Base-by-base conservation (phyloP, 352 stramenopile genomes). In the Phytophthora podocarpi region DNA sequence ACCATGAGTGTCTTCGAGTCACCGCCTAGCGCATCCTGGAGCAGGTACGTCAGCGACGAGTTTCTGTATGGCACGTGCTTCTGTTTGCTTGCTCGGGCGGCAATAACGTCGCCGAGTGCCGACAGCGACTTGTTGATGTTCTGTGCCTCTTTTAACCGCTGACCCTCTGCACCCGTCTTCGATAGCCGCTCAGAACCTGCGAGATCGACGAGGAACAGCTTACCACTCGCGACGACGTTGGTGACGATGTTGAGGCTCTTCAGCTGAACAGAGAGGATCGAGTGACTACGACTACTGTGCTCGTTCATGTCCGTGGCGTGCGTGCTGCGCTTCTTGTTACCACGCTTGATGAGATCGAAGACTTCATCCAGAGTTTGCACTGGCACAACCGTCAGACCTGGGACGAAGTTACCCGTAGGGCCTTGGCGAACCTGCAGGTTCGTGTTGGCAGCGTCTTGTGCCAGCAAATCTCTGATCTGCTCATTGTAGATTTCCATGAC, bases 401-500 rank as follows among this genome's bases (percentile, higher is more conserved):
- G 84, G 6, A 95, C 86, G 40, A 95, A 95, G 61, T 95, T 96
- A 36, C 87, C 86, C 3, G 81, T 93, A 9, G 83, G 76, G 10
- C 87, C 86, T 64, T 94, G 85, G 2, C 84, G 86, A 23, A 95
- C 85, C 57, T 93, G 85, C 3, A 96, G 64, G 50, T 94, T 96
- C 5, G 83, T 92, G 41, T 63, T 93, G 2, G 78, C 76, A 28
- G 83, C 83, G 40, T 95, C 85, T 35, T 85, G 92, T 1, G 90
- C 84, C 6, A 98, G 60, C 30, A 98, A 76, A 80, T 99, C 96
- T 34, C 89, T 83, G 35, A 99, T 90, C 57, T 97, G 90, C 63
- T 99, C 96, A 63, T 99, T 98, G 75, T 98, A 97, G 26, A 99
- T 98, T 75, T 99, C 96, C 56, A 99, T 87, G 53, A 99, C 87